Conservation (phyloP, 495 filamentous ascomycete species). For the Neurospora sp. region DNA sequence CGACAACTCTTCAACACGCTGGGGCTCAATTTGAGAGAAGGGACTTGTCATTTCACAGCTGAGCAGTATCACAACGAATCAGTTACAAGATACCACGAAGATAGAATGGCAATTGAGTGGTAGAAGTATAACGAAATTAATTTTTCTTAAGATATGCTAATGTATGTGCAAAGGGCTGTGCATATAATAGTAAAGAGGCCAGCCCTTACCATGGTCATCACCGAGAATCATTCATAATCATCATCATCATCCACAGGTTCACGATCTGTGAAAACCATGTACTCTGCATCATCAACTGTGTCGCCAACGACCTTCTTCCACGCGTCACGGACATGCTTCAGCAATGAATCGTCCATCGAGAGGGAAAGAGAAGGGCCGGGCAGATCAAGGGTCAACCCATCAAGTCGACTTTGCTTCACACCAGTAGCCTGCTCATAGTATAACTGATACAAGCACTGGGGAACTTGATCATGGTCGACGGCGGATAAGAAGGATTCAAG, state of each 20-base stretch:
- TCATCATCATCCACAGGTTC: conserved; percentile 42
- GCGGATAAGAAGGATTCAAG: conserved; percentile 43
- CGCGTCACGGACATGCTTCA: conserved; percentile 50
- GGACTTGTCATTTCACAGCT: not conserved
- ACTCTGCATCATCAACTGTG: conserved; percentile 35
- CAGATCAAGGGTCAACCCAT: conserved; percentile 32
- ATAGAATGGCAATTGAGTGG: not conserved
- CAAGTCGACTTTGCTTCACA: conserved; percentile 15
- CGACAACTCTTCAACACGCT: not conserved
- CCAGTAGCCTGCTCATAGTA: conserved; percentile 45
- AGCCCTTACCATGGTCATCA: conserved; percentile 6
- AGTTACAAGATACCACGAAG: not conserved
- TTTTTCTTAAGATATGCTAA: not conserved
- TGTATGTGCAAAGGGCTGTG: not conserved
- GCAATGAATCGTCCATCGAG: conserved; percentile 55
- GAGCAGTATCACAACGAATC: not conserved
- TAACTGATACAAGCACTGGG: conserved; percentile 49
- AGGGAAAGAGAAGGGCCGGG: conserved; percentile 50
- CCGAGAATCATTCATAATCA: conserved; percentile 24
- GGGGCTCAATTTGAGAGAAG: not conserved
- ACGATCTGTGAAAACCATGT: conserved; percentile 57
- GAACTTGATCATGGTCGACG: conserved; percentile 18
- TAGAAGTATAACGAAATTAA: not conserved
- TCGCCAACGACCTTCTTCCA: conserved; percentile 55
- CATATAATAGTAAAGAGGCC: not conserved